Base-by-base conservation (phyloP, 2,329 filamentous ascomycete species). In the Colletotrichum siamense region DNA sequence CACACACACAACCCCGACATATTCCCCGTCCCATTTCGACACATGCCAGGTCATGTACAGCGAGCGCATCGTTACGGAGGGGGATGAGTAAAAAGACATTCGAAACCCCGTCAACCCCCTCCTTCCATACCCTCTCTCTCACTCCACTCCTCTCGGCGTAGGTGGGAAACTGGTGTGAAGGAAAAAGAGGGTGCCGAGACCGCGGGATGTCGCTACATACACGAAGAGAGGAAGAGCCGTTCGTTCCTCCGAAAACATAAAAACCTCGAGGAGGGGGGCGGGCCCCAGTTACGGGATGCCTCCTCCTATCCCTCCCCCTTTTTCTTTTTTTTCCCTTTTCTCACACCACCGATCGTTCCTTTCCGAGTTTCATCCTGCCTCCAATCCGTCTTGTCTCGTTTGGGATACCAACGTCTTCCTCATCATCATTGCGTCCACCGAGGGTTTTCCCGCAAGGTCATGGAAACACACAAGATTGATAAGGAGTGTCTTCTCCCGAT, bases 291-390 rank as follows among this genome's bases (percentile, higher is more conserved):
- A 34, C 22, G 61, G 5, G 62, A 13, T 16, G 34, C 24, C 26
- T 70, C 32, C 68, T 26, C 24, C 28, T 65, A 52, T 34, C 57
- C 36, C 65, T 36, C 68, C 30, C 52, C 57, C 61, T n/a, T 32
- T 18, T 9, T 34, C 32, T 57, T 34, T 71, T 73, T 62, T 52
- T 67, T 44, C 26, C 39, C 26, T 68, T 59, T 32, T 68, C 18
- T 57, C 44, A 44, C 69, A 75, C 57, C 69, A 18, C 57, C 68
- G 63, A 63, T 68, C 69, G 73, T 49, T 68, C 44, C 44, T 75
- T 63, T 68, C 69, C 69, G 63, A 75, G 55, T 73, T 39, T 61
- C 63, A 59, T 73, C 10, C 18, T 55, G 49, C 69, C 61, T 55
- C 36, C 16, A 44, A 44, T 28, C 36, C 12, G 72, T 22, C 34